These are phyloP conservation scores for Athelia psychrophila DNA, from an alignment of 1,284 basidiomycete species.

Conservation along the genomic window DNA sequence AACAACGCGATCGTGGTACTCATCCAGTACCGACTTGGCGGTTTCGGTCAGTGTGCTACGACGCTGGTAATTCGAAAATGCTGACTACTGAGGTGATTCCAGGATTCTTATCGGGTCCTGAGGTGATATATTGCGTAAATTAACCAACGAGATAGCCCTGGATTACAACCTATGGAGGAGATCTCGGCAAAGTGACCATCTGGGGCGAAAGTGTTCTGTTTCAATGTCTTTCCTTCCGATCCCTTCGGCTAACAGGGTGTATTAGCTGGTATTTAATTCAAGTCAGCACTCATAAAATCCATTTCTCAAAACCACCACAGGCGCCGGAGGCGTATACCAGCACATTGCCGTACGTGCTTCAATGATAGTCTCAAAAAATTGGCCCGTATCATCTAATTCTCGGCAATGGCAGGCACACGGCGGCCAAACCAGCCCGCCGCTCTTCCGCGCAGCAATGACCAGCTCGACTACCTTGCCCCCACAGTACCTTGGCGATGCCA, in stretches of 20 bases:
- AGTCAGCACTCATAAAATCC: no score
- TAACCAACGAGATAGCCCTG: not conserved
- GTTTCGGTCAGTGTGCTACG: constrained; percentile 29
- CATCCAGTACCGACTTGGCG: constrained; percentile 39
- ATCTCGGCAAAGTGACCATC: constrained; percentile 23
- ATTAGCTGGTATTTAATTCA: no score
- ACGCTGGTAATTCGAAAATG: not conserved
- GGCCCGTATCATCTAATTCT: not conserved
- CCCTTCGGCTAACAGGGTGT: not conserved
- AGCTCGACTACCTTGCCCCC: constrained; percentile 43
- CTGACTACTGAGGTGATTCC: not conserved
- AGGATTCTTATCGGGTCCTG: constrained; percentile 26
- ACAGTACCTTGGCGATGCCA: constrained; percentile 42
- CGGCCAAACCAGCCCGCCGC: constrained; percentile 34
- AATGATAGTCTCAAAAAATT: no score
- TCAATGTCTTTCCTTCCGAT: not conserved
- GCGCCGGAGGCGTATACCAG: constrained; percentile 30
- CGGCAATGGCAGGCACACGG: constrained; percentile 19
- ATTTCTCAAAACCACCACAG: constrained; percentile 9
- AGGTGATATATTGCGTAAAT: constrained; percentile 7
- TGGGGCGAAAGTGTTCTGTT: constrained; percentile 22
- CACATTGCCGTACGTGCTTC: constrained; percentile 17
- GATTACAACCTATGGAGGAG: constrained; percentile 13
- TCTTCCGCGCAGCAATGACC: constrained; percentile 43
- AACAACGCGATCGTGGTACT: constrained; percentile 29